Base-by-base conservation (phyloP, 1,139 yeast species). In the Candida sp. region DNA sequence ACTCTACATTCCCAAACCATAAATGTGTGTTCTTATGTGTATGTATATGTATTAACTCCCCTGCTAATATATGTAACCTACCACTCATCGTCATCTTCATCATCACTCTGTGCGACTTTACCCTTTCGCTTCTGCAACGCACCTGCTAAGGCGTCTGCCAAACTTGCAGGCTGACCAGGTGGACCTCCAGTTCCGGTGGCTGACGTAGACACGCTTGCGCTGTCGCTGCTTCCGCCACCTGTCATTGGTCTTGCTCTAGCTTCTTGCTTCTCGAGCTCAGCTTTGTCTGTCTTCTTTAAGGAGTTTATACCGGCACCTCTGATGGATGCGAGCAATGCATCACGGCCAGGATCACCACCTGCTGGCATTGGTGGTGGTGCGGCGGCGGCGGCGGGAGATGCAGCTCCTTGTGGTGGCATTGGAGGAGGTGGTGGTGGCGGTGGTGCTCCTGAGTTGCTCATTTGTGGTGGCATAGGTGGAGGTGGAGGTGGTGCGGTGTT, bases 91-190 rank as follows among this genome's bases (percentile, higher is more conserved):
- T 90, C 96, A 55, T 85, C 90, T 58, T 93, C 98, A 57, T 89
- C 96, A 60, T 91, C 97, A 61, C 93, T 88, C 37, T 81, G 85
- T 1, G 92, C 83, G 7, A 93, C 96, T 65, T 90, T 91, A 33
- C 81, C 84, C 72, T 93, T 93, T 62, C 98, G 81, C 55, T 85
- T 83, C 60, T 79, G 88, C 58, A 93, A 77, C 1, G 98, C 98
- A 28, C 88, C 90, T 3, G 96, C 93, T 49, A 93, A 75, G 0
- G 97, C 97, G 67, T 90, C 96, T 0, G 97, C 97, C 49, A 92
- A 73, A 44, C 83, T 79, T 2, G 81, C 86, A 3, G 86, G 86
- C 0, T 73, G 69, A 3, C 80, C 78, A 17, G 74, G 67, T 2
- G 73, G 68, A 22, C 31, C 44, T 6, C 70, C 64, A 3, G 72